phyloP scores from a whole-genome alignment of 805 yeast genomes.

The Lachancea kluyveri region DNA sequence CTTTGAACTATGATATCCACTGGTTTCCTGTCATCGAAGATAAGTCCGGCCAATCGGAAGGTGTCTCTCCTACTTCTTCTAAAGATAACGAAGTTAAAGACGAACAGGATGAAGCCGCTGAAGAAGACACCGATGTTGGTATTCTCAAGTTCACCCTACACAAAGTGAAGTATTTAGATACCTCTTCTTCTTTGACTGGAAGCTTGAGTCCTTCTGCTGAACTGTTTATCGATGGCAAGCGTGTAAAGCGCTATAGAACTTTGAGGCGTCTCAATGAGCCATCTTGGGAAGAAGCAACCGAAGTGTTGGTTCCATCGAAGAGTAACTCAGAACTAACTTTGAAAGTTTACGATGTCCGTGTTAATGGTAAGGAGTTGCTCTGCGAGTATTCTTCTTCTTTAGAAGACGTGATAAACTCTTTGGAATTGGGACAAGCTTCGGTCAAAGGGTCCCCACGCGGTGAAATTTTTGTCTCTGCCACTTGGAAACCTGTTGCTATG shows the following conservation, averaged over 20 bases:
- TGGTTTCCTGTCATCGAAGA: constrained; percentile 32
- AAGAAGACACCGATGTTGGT: constrained; percentile 64
- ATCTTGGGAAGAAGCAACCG: constrained; percentile 58
- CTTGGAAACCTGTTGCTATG: constrained; percentile 67
- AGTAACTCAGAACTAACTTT: constrained; percentile 48
- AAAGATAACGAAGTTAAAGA: constrained; percentile 19
- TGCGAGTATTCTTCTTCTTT: constrained; percentile 45
- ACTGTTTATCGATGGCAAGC: constrained; percentile 49
- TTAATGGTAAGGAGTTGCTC: constrained; percentile 39
- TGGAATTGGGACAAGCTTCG: constrained; percentile 41
- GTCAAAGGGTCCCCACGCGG: constrained; percentile 50
- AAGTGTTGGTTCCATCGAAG: constrained; percentile 56
- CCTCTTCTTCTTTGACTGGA: constrained; percentile 41
- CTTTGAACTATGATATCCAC: constrained; percentile 47
- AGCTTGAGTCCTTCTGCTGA: constrained; percentile 59
- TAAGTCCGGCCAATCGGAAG: constrained; percentile 5
- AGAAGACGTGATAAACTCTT: constrained; percentile 41
- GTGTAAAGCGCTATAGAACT: constrained; percentile 52
- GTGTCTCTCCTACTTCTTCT: constrained; percentile 14
- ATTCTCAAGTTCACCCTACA: constrained; percentile 59
- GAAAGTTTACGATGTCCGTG: constrained; percentile 54
- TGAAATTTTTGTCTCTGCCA: constrained; percentile 46
- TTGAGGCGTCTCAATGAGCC: constrained; percentile 69
- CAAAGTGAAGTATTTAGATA: constrained; percentile 53
- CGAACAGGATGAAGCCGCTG: constrained; percentile 23